phyloP scores from a whole-genome alignment of 2,329 filamentous ascomycete genomes.

The Didymella segeticola region DNA sequence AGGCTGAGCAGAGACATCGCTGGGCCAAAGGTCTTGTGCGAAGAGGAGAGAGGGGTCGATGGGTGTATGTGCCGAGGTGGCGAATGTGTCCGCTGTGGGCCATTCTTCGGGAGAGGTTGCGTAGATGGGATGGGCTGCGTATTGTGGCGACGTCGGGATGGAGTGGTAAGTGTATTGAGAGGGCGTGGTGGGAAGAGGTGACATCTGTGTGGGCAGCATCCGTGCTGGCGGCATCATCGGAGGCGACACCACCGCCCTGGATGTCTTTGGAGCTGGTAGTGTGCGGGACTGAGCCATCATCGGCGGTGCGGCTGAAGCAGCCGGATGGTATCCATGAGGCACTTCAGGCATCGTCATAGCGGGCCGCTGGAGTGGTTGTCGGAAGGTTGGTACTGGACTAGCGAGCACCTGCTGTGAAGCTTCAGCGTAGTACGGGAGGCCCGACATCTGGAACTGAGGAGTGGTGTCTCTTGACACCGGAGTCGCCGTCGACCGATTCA shows the following conservation, averaged over 20 bases:
- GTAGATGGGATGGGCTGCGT: neutral
- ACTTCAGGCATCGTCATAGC: neutral
- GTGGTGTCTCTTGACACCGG: conserved; percentile 13
- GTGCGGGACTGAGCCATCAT: neutral
- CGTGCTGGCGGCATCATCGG: neutral
- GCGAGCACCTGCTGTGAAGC: neutral
- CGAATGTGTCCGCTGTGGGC: neutral
- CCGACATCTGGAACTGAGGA: conserved; percentile 8
- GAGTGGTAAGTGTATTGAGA: neutral
- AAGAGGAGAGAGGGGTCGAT: neutral
- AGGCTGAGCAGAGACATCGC: neutral
- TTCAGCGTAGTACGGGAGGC: conserved; percentile 13
- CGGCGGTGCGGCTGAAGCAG: neutral
- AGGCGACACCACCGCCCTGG: conserved; percentile 1
- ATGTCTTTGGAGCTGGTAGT: neutral
- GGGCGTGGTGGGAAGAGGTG: neutral
- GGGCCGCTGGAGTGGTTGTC: neutral
- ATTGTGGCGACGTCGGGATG: neutral
- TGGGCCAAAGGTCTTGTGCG: neutral
- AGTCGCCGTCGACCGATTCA: conserved; percentile 14
- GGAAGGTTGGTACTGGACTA: neutral
- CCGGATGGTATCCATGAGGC: neutral
- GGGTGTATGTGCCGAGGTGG: neutral
- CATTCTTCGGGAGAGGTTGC: neutral
- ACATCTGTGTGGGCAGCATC: neutral